Conservation (phyloP, 2,329 filamentous ascomycete species). For the Paecilomyces dactylethromorphus region DNA sequence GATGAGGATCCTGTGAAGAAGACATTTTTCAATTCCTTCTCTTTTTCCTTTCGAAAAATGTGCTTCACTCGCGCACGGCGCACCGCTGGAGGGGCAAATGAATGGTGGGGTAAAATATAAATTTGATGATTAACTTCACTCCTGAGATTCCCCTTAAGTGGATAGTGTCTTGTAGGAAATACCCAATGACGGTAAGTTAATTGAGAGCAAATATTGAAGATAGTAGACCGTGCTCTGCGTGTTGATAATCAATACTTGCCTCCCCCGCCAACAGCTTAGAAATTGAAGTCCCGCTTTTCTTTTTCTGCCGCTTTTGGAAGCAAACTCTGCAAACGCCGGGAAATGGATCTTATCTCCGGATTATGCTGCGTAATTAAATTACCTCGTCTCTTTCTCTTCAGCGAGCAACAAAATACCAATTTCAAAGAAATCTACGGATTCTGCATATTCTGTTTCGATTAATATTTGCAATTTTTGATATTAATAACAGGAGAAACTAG, state of each 20-base stretch:
- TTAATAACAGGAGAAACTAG: not conserved
- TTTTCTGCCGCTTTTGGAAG: not conserved
- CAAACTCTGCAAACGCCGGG: conserved; percentile 1
- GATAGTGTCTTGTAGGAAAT: not conserved
- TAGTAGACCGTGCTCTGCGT: not conserved
- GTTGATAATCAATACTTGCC: not conserved
- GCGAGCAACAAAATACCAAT: too few species aligned
- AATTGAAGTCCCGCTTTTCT: not conserved
- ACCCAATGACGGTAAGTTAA: not conserved
- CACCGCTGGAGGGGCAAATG: conserved; percentile 2
- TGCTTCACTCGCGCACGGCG: not conserved
- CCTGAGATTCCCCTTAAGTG: not conserved
- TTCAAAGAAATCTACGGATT: too few species aligned
- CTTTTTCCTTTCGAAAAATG: not conserved
- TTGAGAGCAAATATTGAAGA: not conserved
- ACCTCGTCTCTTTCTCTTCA: not conserved
- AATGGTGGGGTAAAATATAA: not conserved
- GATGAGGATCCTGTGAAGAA: conserved; percentile 26
- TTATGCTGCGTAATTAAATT: not conserved
- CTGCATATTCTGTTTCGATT: not conserved
- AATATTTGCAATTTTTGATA: conserved; percentile 2
- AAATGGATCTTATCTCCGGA: not conserved
- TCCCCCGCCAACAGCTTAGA: conserved; percentile 2
- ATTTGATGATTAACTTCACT: not conserved
- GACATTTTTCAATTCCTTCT: conserved; percentile 18